phyloP scores from a whole-genome alignment of 2,329 filamentous ascomycete species.

The Trichothecium roseum region DNA sequence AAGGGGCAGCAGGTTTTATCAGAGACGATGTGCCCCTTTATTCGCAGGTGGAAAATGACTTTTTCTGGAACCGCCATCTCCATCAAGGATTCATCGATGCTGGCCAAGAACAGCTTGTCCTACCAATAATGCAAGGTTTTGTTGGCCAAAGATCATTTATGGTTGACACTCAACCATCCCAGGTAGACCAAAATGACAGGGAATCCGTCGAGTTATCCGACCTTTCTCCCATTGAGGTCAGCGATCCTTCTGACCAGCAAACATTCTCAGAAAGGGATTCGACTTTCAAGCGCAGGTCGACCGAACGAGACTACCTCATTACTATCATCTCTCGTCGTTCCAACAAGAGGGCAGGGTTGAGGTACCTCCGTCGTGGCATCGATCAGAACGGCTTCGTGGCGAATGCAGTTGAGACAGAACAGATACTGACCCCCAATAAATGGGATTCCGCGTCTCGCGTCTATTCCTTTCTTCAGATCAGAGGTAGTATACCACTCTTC shows the following conservation, averaged over 20 bases:
- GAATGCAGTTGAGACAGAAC: constrained; percentile 91
- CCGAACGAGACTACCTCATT: constrained; percentile 58
- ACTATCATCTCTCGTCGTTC: constrained; percentile 88
- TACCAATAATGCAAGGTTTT: constrained; percentile 90
- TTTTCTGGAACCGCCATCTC: constrained; percentile 85
- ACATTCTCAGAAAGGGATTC: constrained; percentile 8
- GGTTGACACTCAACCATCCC: constrained; percentile 52
- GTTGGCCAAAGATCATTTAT: constrained; percentile 78
- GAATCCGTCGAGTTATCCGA: constrained; percentile 36
- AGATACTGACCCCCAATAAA: constrained; percentile 65
- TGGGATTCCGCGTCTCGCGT: constrained; percentile 54
- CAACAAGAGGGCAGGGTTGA: constrained; percentile 72
- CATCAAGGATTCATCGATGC: constrained; percentile 62
- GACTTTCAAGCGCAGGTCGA: constrained; percentile 30
- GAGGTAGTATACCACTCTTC: constrained; percentile 88
- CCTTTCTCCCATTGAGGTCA: constrained; percentile 18
- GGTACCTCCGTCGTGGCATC: constrained; percentile 82
- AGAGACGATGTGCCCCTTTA: constrained; percentile 45
- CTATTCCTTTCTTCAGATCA: constrained; percentile 77
- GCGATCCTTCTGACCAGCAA: constrained; percentile 5
- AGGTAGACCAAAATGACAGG: constrained; percentile 34
- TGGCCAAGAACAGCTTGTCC: constrained; percentile 58
- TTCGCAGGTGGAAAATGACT: constrained; percentile 63
- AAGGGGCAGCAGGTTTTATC: constrained; percentile 10
- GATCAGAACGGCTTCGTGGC: constrained; percentile 84